Conservation (phyloP, 768 basidiomycete genomes). For the Amylocystis lapponica region DNA sequence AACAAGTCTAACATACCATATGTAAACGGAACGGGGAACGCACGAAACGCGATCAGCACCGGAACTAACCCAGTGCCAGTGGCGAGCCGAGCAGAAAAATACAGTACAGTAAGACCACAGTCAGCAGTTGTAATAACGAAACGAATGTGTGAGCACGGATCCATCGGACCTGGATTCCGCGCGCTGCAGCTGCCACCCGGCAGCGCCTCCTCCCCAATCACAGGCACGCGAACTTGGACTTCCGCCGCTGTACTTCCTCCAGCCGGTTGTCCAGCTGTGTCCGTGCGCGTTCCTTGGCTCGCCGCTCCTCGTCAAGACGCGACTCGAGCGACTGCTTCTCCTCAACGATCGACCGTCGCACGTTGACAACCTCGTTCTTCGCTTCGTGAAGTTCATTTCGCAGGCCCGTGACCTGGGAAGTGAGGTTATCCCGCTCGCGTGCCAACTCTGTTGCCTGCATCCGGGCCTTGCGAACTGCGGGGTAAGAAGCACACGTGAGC, state of each 20-base stretch:
- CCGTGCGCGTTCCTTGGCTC: conserved; percentile 82
- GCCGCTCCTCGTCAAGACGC: conserved; percentile 80
- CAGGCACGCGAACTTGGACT: conserved; percentile 90
- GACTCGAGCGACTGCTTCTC: conserved; percentile 86
- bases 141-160: background rate
- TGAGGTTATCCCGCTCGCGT: conserved; percentile 76
- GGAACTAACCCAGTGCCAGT: too few species aligned
- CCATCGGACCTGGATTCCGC: background rate
- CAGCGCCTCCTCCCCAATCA: conserved; percentile 30
- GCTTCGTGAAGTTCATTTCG: conserved; percentile 71
- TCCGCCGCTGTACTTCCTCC: conserved; percentile 78
- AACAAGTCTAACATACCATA: too few species aligned
- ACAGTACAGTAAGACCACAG: too few species aligned
- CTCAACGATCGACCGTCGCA: conserved; percentile 76
- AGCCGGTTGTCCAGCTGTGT: conserved; percentile 83
- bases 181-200: background rate
- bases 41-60: too few species aligned
- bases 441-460: conserved; percentile 90
- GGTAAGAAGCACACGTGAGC: background rate
- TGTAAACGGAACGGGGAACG: too few species aligned
- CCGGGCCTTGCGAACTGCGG: conserved; percentile 82
- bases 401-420: conserved; percentile 56
- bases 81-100: too few species aligned
- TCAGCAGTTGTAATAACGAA: too few species aligned
- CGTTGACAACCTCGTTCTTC: conserved; percentile 71